Base-by-base conservation (phyloP, 805 yeast species). In the Cyberlindnera euphorbiae region DNA sequence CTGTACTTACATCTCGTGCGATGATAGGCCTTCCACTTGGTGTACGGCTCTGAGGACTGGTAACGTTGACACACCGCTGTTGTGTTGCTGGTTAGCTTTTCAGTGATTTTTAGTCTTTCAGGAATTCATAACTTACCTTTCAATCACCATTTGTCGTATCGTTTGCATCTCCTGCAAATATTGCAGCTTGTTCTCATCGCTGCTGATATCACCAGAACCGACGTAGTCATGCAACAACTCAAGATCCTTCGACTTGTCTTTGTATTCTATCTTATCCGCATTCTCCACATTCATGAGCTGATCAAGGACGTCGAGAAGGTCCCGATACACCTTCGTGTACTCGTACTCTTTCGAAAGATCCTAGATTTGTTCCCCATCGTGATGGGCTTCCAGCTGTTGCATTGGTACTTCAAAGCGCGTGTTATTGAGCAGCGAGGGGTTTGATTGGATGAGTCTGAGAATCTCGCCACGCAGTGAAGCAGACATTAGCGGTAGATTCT, bases 11-110 rank as follows among this genome's bases (percentile, higher is more conserved):
- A 30, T 24, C 29, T 51, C 56, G 14, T 35, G 30, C 1, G 32
- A 8, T 1, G 55, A 44, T 2, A 53, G 30, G 1, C 54, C 56
- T 14, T 49, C 52, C 5, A 51, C 53, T 13, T 48, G 53, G 17
- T 53, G 59, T 3, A 55, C 36, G 2, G 57, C 44, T 32, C 50
- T 35, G 17, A 53, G 35, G 2, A 49, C 8, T 1, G 58, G 55
- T 0, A 45, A 15, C 2, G 51, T 47, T 3, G 41, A 43, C 8
- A 41, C n/a, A 4, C 39, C 42, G 26, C 39, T 39, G 23, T n/a
- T 2, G 8, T 9, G 10, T 35, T 12, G 32, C 30, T 32, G 19
- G 29, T 22, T 22, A 14, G 8, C 7, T 11, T 14, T 6, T 19
- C 38, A 5, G 12, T n/a, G n/a, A n/a, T n/a, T n/a, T n/a, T n/a